Evolutionary conservation across 108 stramenopile genomes (phyloP), one percentile per base, ranked within the genome.

Genomic region (Pseudonitzschia delicatissima): DNA sequence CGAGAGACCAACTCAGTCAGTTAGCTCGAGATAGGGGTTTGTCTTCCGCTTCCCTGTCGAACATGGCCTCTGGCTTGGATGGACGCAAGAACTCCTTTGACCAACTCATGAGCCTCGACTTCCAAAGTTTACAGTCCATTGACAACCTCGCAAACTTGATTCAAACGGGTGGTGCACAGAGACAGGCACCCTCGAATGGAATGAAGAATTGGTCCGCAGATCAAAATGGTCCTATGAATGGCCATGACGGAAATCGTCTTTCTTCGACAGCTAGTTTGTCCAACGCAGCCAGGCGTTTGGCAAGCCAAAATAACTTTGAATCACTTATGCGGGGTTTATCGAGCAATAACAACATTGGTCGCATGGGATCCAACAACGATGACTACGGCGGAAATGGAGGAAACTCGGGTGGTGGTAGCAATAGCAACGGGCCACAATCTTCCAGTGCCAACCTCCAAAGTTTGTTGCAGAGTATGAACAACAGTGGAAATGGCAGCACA

Each of bases 141-240:
- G 92, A 93, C 62, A 90, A 93, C 61, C 69, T 90, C 13, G 87
- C 92, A n/a, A 93, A 87, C 53, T 64, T 90, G 37, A 87, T 90
- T 34, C 85, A 90, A 60, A 79, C 68, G 12, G 74, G 80, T 35
- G 69, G 77, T 1, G 81, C 77, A 15, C 45, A 45, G 52, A 74
- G 57, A 48, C 72, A 79, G 40, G 37, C 61, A 23, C 83, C 92
- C 11, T 71, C 75, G 23, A 78, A 72, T 62, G 83, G 86, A n/a
- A 82, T 88, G 78, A 90, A 87, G 76, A 93, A 93, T 63, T 81
- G 80, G 80, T 76, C 75, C 40, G 73, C 78, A 4, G 79, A 78
- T 15, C 31, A 49, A 12, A 20, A 13, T 7, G 1, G 33, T 3
- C 29, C 29, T 4, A 34, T 31, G 32, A 61, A 40, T n/a, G 32